Base-by-base conservation (phyloP, 2,329 filamentous ascomycete genomes). In the Chrysoporthe puriensis region DNA sequence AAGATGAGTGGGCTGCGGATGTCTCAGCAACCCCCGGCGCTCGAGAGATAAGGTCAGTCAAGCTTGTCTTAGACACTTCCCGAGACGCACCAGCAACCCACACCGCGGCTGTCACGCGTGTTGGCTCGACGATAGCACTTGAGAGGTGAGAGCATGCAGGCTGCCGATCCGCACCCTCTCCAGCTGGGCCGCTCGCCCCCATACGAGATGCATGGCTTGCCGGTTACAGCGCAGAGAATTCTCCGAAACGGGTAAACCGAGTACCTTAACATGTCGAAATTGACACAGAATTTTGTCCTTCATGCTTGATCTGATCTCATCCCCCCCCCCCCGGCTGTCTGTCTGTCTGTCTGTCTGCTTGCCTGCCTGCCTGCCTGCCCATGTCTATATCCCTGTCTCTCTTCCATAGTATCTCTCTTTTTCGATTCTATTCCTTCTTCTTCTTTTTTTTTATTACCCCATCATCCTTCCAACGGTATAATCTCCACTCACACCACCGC, bases 1-100 rank as follows among this genome's bases (percentile, higher is more conserved):
- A 44, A 18, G 34, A 26, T 46, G 26, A 42, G 57, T 46, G 58
- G 58, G 48, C 34, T 62, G n/a, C 52, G 60, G 65, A 60, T 67
- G 54, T 64, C 65, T 67, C 43, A 46, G n/a, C 32, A 16, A 3
- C 34, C 34, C 18, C 16, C 16, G 32, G 26, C 16, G 42, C 26
- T 13, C 21, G 43, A 32, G 26, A 44, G 59, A 62, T 48, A 60
- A 60, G 57, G n/a, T 43, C 57, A 16, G 16, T 21, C 57, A 43
- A 21, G 34, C 36, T 21, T 60, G 40, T 60, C 36, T 43, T 21
- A 60, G n/a, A 60, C 36, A 13, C 40, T 61, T 61, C 21, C 42
- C 43, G 43, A 62, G 42, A 50, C 59, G 50, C 48, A 7, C 48
- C 50, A 52, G 48, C 48, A 26, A 21, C n/a, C 48, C 21, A 18